These are phyloP conservation scores for Mortierella sp. DNA, from an alignment of 371 early-diverging fungal genomes.

Conservation along the genomic window DNA sequence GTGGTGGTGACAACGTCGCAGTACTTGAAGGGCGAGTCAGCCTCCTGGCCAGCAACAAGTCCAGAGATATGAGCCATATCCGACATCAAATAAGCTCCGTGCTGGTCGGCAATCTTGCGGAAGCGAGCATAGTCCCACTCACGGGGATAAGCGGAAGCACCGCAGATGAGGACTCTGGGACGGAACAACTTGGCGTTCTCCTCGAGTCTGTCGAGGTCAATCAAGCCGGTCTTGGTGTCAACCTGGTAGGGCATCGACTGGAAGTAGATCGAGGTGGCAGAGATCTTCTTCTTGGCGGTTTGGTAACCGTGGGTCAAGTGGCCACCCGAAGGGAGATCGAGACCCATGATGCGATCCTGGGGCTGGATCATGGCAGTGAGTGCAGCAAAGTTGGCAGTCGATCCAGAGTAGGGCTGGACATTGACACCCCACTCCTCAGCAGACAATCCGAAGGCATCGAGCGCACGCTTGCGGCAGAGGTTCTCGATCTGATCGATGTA, in stretches of 20 bases:
- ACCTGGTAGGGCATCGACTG: conserved; percentile 98
- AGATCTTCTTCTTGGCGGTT: conserved; percentile 99
- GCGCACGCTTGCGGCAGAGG: conserved; percentile 96
- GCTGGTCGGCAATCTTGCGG: conserved; percentile 92
- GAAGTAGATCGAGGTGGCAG: conserved; percentile 97
- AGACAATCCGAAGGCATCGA: conserved; percentile 93
- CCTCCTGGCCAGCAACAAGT: conserved; percentile 90
- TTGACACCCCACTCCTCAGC: conserved; percentile 99
- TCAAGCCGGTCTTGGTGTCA: conserved; percentile 84
- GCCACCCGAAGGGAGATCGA: conserved; percentile 99
- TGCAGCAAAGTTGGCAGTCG: conserved; percentile 98
- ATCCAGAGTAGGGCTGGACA: conserved; percentile 98
- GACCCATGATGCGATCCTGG: conserved; percentile 98
- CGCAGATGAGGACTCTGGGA: conserved; percentile 98
- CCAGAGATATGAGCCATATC: conserved; percentile 99
- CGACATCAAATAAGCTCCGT: conserved; percentile 94
- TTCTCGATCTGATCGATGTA: conserved; percentile 96
- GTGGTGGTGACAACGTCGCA: conserved; percentile 99
- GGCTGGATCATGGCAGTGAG: conserved; percentile 96
- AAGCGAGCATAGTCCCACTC: conserved; percentile 98
- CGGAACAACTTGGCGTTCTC: conserved; percentile 93
- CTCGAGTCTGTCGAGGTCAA: conserved; percentile 96
- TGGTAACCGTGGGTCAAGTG: conserved; percentile 99
- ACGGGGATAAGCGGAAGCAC: conserved; percentile 97
- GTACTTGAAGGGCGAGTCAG: conserved; percentile 93